A percentile compares a stretch with the other conserved stretches of the same genome.
These are phyloP conservation scores for Dryadomyces quercivorus DNA, from an alignment of 2,329 filamentous ascomycete species.

Conservation along the genomic window DNA sequence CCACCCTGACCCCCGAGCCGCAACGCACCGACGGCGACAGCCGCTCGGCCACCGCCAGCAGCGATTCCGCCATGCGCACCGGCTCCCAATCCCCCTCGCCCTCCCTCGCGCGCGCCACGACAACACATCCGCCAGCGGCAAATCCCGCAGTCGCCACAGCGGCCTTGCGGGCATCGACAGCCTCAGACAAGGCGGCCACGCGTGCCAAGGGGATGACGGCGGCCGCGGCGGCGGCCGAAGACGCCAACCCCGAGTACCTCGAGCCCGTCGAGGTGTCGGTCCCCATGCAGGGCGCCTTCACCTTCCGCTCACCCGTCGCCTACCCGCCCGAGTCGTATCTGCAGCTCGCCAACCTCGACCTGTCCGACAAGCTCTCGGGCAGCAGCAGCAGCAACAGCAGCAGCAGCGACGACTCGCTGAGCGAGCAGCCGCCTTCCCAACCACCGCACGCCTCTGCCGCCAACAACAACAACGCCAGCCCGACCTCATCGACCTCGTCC, in stretches of 20 bases:
- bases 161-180: neutral
- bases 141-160: neutral
- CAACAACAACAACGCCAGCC: constrained; percentile 5
- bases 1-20: constrained; percentile 45
- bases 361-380: constrained; percentile 38
- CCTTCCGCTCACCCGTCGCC: constrained; percentile 53
- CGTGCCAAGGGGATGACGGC: constrained; percentile 1
- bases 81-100: constrained; percentile 23
- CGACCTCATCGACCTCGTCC: neutral
- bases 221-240: constrained; percentile 2
- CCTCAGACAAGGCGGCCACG: constrained; percentile 2
- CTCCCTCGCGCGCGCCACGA: neutral
- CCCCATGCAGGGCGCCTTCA: constrained; percentile 51
- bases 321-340: constrained; percentile 48
- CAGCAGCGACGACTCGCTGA: constrained; percentile 14
- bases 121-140: neutral
- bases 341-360: constrained; percentile 47
- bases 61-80: constrained; percentile 22
- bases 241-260: constrained; percentile 6
- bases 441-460: constrained; percentile 6
- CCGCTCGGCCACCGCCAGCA: constrained; percentile 8
- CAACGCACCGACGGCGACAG: constrained; percentile 13
- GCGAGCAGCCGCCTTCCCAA: neutral
- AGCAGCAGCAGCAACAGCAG: too few species aligned
- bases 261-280: constrained; percentile 27